Conservation (phyloP, 306 rosid genomes). For the Crataegus laevigata region DNA sequence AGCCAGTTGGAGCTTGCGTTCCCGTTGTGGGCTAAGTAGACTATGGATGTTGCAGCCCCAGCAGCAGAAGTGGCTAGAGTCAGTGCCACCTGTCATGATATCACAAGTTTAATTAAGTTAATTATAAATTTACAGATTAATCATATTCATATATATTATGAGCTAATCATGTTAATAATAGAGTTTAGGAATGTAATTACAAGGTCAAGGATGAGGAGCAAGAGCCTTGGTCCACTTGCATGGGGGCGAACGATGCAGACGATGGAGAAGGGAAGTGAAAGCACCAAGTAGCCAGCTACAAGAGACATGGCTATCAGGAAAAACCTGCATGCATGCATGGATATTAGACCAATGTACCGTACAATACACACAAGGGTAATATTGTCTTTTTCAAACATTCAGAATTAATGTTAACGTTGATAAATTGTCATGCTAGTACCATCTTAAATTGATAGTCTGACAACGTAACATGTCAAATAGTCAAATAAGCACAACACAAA, state of each 20-base stretch:
- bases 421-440: not conserved
- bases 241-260: conserved; percentile 66
- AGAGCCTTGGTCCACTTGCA: conserved; percentile 53
- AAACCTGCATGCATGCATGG: conserved; percentile 49
- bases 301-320: conserved; percentile 69
- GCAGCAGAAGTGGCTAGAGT: conserved; percentile 33
- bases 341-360: not conserved
- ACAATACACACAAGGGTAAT: not conserved
- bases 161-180: not conserved
- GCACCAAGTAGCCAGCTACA: conserved; percentile 74
- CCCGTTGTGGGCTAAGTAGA: conserved; percentile 82
- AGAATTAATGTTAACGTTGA: not conserved
- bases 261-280: conserved; percentile 72
- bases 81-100: not conserved
- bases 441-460: not conserved
- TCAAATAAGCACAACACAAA: too few species aligned
- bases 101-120: not conserved
- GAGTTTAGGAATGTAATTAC: conserved; percentile 22
- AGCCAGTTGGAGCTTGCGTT: conserved; percentile 69
- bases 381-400: not conserved
- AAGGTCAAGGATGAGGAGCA: conserved; percentile 68
- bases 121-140: not conserved
- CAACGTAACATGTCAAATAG: not conserved
- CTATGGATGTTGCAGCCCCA: conserved; percentile 69
- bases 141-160: not conserved